These are phyloP conservation scores for Yamadazyma oceani DNA, from an alignment of 1,139 yeast genomes.

Conservation along the genomic window DNA sequence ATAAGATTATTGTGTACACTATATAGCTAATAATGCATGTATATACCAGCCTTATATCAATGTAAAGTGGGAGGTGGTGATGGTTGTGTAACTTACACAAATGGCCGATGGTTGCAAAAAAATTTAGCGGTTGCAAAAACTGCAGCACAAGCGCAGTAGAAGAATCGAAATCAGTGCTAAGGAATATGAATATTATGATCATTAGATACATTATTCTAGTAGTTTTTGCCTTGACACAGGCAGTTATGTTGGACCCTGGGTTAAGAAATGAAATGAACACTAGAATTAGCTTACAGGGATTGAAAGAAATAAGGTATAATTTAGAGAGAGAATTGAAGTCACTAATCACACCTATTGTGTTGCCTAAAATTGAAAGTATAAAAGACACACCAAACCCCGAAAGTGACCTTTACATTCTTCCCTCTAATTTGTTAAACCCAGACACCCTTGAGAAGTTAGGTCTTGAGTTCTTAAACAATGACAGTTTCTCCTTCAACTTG, in stretches of 20 bases:
- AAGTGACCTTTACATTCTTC: slow-evolving; percentile 22
- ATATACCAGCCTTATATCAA: too few species aligned
- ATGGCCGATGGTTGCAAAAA: slow-evolving; percentile 9
- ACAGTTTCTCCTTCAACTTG: slow-evolving; percentile 12
- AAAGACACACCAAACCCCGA: too few species aligned
- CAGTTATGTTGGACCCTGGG: background rate
- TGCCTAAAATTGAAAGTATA: too few species aligned
- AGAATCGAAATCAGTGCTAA: too few species aligned
- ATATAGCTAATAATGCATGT: slow-evolving; percentile 7
- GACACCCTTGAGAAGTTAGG: slow-evolving; percentile 23
- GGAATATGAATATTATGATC: too few species aligned
- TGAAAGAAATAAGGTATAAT: slow-evolving; percentile 13
- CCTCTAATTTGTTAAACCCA: slow-evolving; percentile 22
- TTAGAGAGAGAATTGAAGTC: slow-evolving; percentile 16
- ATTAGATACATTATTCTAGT: too few species aligned
- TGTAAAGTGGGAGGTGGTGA: too few species aligned
- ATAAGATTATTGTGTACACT: slow-evolving; percentile 38
- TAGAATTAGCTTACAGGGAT: slow-evolving; percentile 10
- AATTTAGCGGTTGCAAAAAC: slow-evolving; percentile 12
- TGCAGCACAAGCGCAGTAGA: too few species aligned
- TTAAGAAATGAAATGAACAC: slow-evolving; percentile 1
- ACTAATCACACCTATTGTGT: slow-evolving; percentile 8
- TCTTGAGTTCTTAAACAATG: slow-evolving; percentile 18
- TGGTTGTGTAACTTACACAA: too few species aligned
- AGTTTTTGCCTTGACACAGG: background rate